A percentile compares a stretch with the other conserved stretches of the same genome.
Evolutionary conservation across 306 rosid species (phyloP).

Genomic region (Prunus fruticosa): DNA sequence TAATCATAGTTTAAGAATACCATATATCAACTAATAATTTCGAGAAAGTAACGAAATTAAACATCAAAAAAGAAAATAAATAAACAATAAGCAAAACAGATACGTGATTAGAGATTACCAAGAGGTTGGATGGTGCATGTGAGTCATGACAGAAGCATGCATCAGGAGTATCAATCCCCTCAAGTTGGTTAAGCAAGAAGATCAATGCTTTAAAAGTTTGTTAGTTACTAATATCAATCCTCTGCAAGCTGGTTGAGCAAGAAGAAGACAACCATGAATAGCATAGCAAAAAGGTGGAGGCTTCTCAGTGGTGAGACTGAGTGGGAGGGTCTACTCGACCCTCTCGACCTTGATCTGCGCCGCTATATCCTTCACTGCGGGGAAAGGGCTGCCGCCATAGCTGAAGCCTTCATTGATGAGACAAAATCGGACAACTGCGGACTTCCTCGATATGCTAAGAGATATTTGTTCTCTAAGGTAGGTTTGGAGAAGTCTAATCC

Average conservation of each 20-base stretch:
- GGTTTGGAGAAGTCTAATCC: constrained; percentile 36
- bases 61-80: too few relatives aligned
- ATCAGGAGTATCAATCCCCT: neutral
- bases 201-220: neutral
- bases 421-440: constrained; percentile 35
- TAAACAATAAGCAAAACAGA: constrained; percentile 23
- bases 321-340: constrained; percentile 48
- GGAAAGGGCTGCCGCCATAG: constrained; percentile 54
- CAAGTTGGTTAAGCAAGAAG: neutral
- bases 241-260: neutral
- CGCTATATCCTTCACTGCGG: constrained; percentile 50
- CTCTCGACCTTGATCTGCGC: constrained; percentile 48
- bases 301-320: constrained; percentile 38
- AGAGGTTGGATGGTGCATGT: neutral
- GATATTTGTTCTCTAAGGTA: constrained; percentile 44
- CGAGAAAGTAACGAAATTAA: too few relatives aligned
- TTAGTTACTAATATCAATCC: neutral
- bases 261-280: constrained; percentile 21
- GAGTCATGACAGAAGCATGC: neutral
- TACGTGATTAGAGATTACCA: too few relatives aligned
- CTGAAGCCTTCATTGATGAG: constrained; percentile 45
- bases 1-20: too few relatives aligned
- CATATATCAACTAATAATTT: too few relatives aligned
- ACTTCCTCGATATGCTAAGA: constrained; percentile 31
- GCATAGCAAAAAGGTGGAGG: constrained; percentile 43